phyloP scores from a whole-genome alignment of 2,329 filamentous ascomycete genomes.

The Nigrograna mackinnonii region DNA sequence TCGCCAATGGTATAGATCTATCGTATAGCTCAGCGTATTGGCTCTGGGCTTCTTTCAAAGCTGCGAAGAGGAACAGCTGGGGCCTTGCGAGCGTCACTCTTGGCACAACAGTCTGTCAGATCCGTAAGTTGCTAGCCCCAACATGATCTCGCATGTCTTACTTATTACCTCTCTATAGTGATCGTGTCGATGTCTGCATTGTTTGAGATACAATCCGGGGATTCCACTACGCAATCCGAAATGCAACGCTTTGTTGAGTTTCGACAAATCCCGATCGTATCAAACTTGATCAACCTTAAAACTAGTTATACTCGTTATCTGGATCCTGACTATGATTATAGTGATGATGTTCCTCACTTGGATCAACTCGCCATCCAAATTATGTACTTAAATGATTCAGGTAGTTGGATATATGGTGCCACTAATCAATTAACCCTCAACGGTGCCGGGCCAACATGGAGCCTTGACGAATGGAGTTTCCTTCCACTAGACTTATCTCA shows the following conservation, averaged over 20 bases:
- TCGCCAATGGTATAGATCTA: conserved; percentile 13
- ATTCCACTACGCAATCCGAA: not conserved
- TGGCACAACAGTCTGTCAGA: conserved; percentile 15
- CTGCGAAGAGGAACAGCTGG: conserved; percentile 13
- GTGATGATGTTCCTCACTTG: no score
- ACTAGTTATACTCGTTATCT: no score
- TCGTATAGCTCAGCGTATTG: conserved; percentile 20
- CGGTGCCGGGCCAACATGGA: conserved; percentile 12
- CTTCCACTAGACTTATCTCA: not conserved
- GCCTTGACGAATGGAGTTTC: conserved; percentile 5
- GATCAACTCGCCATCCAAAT: no score
- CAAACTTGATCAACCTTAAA: no score
- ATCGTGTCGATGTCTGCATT: conserved; percentile 22
- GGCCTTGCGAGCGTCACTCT: conserved; percentile 13
- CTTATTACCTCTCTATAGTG: not conserved
- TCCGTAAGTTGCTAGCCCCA: conserved; percentile 8
- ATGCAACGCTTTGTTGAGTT: conserved; percentile 8
- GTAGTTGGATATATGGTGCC: conserved; percentile 15
- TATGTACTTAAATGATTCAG: no score
- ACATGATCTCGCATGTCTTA: not conserved
- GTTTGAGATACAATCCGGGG: conserved; percentile 12
- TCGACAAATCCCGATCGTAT: conserved; percentile 7
- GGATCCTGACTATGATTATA: no score
- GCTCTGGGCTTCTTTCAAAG: conserved; percentile 16
- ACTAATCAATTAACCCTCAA: conserved; percentile 12